These are phyloP conservation scores for Pleurotus giganteus DNA, from an alignment of 768 basidiomycete species.

Conservation along the genomic window DNA sequence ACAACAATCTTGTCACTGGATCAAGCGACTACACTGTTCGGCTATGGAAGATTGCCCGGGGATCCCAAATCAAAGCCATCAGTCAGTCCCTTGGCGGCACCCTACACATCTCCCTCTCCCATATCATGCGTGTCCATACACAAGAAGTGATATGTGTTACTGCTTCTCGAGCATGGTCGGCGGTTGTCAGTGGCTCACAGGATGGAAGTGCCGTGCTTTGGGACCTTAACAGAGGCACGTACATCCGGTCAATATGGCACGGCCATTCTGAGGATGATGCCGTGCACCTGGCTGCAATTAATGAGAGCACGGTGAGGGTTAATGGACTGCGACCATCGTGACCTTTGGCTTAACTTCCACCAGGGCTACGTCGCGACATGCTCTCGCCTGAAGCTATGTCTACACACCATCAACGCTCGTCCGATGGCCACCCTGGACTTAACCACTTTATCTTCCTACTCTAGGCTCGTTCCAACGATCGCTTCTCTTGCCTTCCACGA, in stretches of 20 bases:
- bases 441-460: constrained; percentile 38
- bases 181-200: constrained; percentile 78
- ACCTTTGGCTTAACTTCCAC: not conserved
- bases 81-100: constrained; percentile 21
- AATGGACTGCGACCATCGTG: not conserved
- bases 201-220: constrained; percentile 87
- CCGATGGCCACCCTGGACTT: constrained; percentile 73
- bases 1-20: constrained; percentile 73
- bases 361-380: constrained; percentile 90
- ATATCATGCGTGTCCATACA: constrained; percentile 81
- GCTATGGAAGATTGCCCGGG: constrained; percentile 66
- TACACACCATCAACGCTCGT: constrained; percentile 87
- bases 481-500: constrained; percentile 86
- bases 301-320: constrained; percentile 80
- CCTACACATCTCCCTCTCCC: constrained; percentile 44
- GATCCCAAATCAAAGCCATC: constrained; percentile 21
- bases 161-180: constrained; percentile 79
- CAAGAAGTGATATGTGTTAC: constrained; percentile 64
- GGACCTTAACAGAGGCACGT: constrained; percentile 85
- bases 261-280: constrained; percentile 38
- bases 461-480: constrained; percentile 50
- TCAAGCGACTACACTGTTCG: constrained; percentile 80
- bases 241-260: constrained; percentile 81
- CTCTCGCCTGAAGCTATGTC: constrained; percentile 63
- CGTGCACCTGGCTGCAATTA: constrained; percentile 72